Evolutionary conservation across 345 rosid species (phyloP).

Genomic region (Gossypium australe): DNA sequence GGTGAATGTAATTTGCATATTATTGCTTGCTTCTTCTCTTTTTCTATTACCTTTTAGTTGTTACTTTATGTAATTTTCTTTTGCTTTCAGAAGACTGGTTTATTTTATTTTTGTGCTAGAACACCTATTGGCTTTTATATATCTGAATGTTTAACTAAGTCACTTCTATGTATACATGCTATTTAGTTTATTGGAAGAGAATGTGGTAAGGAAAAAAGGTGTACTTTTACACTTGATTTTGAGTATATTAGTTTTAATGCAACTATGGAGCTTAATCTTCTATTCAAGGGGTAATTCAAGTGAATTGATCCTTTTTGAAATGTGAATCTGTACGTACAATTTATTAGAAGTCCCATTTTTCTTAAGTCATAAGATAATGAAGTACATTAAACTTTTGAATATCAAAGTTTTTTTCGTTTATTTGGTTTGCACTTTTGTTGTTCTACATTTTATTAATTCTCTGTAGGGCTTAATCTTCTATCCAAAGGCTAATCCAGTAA

Average conservation of each 20-base stretch:
- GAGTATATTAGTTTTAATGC: not conserved
- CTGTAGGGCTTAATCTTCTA: not conserved
- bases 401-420: not conserved
- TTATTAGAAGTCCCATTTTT: not conserved
- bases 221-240: not conserved
- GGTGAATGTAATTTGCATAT: not conserved
- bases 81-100: not conserved
- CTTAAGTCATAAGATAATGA: not conserved
- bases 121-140: not conserved
- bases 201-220: not conserved
- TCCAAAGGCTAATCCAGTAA: not conserved
- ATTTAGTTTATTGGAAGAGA: slow-evolving; percentile 1
- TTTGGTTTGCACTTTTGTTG: not conserved
- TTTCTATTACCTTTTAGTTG: not conserved
- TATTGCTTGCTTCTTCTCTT: not conserved
- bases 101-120: not conserved
- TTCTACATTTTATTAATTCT: not conserved
- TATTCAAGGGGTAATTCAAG: not conserved
- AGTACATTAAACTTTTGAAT: not conserved
- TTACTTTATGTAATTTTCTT: not conserved
- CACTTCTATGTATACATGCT: not conserved
- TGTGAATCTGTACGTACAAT: not conserved
- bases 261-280: not conserved
- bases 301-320: not conserved
- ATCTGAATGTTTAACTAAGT: not conserved